Conservation (phyloP, 225 moss, liverwort and hornwort species). For the Marchantia paleacea region DNA sequence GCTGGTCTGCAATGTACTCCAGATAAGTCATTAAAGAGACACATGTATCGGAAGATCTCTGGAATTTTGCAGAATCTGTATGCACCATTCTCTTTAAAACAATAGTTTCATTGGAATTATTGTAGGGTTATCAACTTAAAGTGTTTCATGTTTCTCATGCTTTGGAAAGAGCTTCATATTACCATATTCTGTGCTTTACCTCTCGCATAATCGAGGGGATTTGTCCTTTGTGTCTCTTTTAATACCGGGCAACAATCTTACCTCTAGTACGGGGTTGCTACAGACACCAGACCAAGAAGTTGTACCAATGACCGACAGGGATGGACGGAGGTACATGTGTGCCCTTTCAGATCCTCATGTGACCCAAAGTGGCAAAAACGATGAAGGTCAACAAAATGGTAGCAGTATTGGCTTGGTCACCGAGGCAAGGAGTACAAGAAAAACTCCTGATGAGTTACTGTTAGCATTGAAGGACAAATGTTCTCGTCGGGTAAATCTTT, state of each 20-base stretch:
- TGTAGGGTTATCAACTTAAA: neutral
- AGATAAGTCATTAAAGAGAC: neutral
- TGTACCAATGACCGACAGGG: constrained; percentile 78
- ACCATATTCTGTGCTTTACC: neutral
- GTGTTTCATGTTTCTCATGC: neutral
- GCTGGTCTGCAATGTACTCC: neutral
- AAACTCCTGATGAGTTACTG: constrained; percentile 83
- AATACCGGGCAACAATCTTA: neutral
- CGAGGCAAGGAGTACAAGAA: constrained; percentile 70
- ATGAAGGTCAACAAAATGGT: constrained; percentile 55
- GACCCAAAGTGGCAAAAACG: constrained; percentile 37
- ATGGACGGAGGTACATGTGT: constrained; percentile 80
- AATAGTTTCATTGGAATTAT: neutral
- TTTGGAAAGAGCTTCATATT: neutral
- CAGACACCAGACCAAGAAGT: constrained; percentile 72
- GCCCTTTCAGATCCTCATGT: constrained; percentile 61
- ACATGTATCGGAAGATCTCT: neutral
- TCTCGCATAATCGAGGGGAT: neutral
- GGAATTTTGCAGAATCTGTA: neutral
- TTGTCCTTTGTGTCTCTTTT: neutral
- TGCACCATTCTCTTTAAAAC: neutral
- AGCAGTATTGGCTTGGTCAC: constrained; percentile 57
- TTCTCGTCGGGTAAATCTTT: constrained; percentile 53
- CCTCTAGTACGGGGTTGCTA: neutral
- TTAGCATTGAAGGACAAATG: constrained; percentile 63